Percentiles rank a stretch among this genome's conserved stretches.
phyloP scores from a whole-genome alignment of 371 early-diverging fungal genomes.

The Chytridium lagenaria region DNA sequence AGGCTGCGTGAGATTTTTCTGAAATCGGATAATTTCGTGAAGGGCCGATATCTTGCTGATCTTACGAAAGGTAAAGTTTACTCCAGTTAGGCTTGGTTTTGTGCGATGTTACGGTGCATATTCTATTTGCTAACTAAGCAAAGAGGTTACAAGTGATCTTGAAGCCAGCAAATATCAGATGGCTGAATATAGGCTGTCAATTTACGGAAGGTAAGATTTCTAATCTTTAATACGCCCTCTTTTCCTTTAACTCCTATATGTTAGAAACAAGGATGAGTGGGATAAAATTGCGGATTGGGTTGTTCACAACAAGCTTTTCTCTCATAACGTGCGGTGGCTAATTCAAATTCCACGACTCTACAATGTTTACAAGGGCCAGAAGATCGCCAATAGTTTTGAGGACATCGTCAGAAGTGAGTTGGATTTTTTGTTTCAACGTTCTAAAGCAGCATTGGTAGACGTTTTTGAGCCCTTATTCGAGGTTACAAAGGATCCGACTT shows the following conservation, averaged over 20 bases:
- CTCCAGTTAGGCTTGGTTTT: no score
- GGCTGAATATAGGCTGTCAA: constrained; percentile 92
- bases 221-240: no score
- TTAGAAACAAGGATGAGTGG: constrained; percentile 81
- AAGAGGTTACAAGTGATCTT: constrained; percentile 90
- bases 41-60: constrained; percentile 93
- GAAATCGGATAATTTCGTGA: constrained; percentile 95
- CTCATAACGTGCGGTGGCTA: constrained; percentile 94
- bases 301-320: constrained; percentile 89
- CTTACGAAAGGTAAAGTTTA: constrained; percentile 87
- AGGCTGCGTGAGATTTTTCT: constrained; percentile 85
- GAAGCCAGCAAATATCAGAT: constrained; percentile 96
- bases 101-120: no score
- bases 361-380: constrained; percentile 81
- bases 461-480: constrained; percentile 95
- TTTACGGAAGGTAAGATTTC: constrained; percentile 78
- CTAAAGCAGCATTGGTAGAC: constrained; percentile 54
- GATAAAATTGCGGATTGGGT: constrained; percentile 96
- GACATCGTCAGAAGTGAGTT: constrained; percentile 76
- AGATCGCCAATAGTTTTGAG: constrained; percentile 75
- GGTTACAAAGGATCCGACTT: constrained; percentile 82
- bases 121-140: not conserved
- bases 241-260: constrained; percentile 40
- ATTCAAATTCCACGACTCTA: constrained; percentile 97
- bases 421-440: not conserved